Evolutionary conservation across 2,329 filamentous ascomycete species (phyloP), one percentile per base, ranked within the genome.

Genomic region (Cordyceps farinosa): DNA sequence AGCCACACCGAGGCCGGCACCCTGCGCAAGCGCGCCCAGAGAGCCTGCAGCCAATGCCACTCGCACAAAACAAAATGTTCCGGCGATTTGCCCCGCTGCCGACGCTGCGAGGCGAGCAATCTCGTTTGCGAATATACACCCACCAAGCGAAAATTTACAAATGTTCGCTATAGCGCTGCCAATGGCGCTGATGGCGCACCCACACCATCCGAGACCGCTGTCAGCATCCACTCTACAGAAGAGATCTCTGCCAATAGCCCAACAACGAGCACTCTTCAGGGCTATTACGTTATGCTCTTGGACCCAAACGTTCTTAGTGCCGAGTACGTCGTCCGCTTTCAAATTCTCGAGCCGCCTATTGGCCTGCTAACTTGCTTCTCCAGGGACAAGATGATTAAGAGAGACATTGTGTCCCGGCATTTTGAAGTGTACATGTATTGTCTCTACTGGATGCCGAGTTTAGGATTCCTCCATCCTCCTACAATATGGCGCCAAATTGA

Each of bases 1-100:
- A 77, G 73, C 59, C 75, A 75, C 61, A 79, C 77, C 15, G 77
- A 79, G 65, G 77, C 77, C 8, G 77, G 77, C 7, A 79, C 77
- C 6, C 57, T 75, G 36, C 71, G 77, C 30, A 78, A 77, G 62
- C 73, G 77, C 42, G 77, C 77, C 4, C 77, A 79, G 61, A 67
- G 76, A 56, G 77, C 77, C n/a, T 79, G 77, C 66, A 72, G 70
- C 30, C 72, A 78, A 58, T 79, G 77, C 38, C 77, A 79, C 65
- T 63, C 71, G 3, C 76, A 78, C 67, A 79, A 79, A 67, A 78
- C 77, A 1, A 78, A 78, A 64, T 79, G 77, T 64, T 78, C 76
- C 1, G 76, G 77, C 27, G 77, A 78, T 56, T 62, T 77, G 52
- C 77, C 77, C 6, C 69, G 68, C 34, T 79, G 77, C 65, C 73